These are phyloP conservation scores for Reticulascus tulasneorum DNA, from an alignment of 2,329 filamentous ascomycete genomes.

Conservation along the genomic window DNA sequence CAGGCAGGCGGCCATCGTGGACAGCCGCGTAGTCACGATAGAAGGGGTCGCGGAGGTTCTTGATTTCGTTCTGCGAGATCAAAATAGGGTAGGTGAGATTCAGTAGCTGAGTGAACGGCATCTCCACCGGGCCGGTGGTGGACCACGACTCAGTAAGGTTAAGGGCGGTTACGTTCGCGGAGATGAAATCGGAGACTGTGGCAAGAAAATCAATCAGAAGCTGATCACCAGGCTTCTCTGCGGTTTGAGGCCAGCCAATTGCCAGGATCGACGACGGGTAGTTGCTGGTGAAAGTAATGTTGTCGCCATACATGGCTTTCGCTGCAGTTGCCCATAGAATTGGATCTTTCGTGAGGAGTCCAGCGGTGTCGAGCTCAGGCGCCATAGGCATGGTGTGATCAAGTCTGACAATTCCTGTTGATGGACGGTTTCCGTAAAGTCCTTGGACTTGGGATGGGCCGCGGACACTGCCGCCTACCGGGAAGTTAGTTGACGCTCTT, in stretches of 20 bases:
- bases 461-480: conserved; percentile 42
- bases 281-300: neutral
- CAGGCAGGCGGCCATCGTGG: conserved; percentile 1
- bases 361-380: conserved; percentile 36
- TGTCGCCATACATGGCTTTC: neutral
- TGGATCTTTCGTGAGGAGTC: conserved; percentile 33
- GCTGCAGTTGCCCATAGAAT: conserved; percentile 20
- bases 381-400: conserved; percentile 36
- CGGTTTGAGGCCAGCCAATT: conserved; percentile 18
- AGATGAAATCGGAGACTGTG: conserved; percentile 21
- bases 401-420: conserved; percentile 30
- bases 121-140: conserved; percentile 15
- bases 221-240: conserved; percentile 9
- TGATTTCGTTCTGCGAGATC: conserved; percentile 29
- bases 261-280: conserved; percentile 22
- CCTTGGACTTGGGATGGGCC: conserved; percentile 37
- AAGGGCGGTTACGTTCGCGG: conserved; percentile 14
- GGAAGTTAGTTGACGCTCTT: conserved; percentile 46
- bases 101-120: conserved; percentile 17
- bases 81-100: conserved; percentile 28
- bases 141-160: conserved; percentile 21
- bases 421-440: conserved; percentile 39
- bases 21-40: conserved; percentile 28
- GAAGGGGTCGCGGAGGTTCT: conserved; percentile 30
- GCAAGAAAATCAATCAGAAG: conserved; percentile 23